Conservation (phyloP, 2,329 filamentous ascomycete species). For the Colletotrichum sp. region DNA sequence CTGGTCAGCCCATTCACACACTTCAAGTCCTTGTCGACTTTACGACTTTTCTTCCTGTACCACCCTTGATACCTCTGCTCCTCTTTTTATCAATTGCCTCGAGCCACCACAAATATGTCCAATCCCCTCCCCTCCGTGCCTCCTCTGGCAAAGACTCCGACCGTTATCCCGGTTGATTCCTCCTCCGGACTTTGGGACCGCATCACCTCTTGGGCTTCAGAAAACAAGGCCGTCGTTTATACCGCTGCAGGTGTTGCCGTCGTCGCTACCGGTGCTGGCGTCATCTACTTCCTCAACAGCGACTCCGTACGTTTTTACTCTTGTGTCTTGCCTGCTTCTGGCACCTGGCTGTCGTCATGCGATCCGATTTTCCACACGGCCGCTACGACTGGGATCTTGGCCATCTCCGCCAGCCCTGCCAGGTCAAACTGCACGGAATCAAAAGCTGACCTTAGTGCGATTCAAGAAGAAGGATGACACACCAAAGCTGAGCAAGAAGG, state of each 20-base stretch:
- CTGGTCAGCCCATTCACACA: constrained; percentile 16
- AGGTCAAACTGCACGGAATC: not conserved
- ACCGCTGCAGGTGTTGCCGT: constrained; percentile 94
- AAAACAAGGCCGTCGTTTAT: constrained; percentile 95
- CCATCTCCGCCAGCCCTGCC: not conserved
- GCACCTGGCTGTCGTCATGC: constrained; percentile 1
- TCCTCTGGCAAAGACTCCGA: constrained; percentile 41
- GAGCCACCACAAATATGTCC: constrained; percentile 38
- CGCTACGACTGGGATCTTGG: constrained; percentile 2
- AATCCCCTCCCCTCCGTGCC: constrained; percentile 55
- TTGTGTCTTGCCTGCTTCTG: not conserved
- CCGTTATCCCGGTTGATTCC: constrained; percentile 54
- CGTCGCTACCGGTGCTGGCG: constrained; percentile 88
- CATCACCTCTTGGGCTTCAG: constrained; percentile 87
- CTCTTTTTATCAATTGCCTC: constrained; percentile 24
- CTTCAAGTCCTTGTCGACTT: not conserved
- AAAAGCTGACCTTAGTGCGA: constrained; percentile 4
- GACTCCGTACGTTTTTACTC: constrained; percentile 50
- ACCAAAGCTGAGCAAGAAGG: constrained; percentile 87
- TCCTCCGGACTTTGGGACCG: constrained; percentile 86
- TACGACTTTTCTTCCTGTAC: not conserved
- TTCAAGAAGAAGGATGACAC: constrained; percentile 43
- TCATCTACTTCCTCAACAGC: constrained; percentile 85
- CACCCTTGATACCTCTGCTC: constrained; percentile 22
- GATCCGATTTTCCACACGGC: not conserved